Percentiles rank a stretch among this genome's conserved stretches.
Conservation (phyloP, 2,329 filamentous ascomycete species). For the Aspergillus pseudotamarii region DNA sequence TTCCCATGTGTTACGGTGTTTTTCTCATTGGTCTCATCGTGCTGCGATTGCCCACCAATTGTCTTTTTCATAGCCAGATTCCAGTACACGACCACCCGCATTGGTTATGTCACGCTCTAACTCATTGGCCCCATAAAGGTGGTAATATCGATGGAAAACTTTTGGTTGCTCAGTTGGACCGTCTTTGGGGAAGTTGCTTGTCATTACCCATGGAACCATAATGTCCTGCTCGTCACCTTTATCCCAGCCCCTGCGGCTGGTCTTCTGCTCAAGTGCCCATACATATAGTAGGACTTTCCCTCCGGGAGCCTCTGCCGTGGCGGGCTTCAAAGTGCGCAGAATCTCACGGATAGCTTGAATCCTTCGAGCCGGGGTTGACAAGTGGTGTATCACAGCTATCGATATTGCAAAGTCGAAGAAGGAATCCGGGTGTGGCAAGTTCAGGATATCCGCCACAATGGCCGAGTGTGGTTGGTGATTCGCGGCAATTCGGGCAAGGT, state of each 20-base stretch:
- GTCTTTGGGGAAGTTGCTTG: constrained; percentile 50
- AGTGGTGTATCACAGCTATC: constrained; percentile 91
- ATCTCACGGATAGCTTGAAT: constrained; percentile 72
- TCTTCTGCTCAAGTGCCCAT: constrained; percentile 92
- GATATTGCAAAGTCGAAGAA: constrained; percentile 86
- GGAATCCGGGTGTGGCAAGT: constrained; percentile 71
- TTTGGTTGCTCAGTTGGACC: constrained; percentile 14
- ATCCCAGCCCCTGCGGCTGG: constrained; percentile 86
- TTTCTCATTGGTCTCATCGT: constrained; percentile 27
- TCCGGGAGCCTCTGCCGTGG: constrained; percentile 30
- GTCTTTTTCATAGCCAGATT: constrained; percentile 90
- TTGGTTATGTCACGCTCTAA: constrained; percentile 75
- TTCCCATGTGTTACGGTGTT: constrained; percentile 18
- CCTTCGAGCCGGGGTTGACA: constrained; percentile 75
- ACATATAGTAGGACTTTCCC: constrained; percentile 83
- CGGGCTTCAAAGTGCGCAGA: constrained; percentile 62
- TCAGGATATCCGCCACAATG: constrained; percentile 78
- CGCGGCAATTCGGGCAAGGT: constrained; percentile 60
- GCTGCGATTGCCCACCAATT: constrained; percentile 91
- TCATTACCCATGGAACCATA: constrained; percentile 92
- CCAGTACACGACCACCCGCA: constrained; percentile 75
- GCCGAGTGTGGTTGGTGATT: constrained; percentile 66
- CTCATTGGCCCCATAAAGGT: constrained; percentile 85
- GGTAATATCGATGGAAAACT: constrained; percentile 84
- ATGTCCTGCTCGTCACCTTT: constrained; percentile 83